Evolutionary conservation across 2,329 filamentous ascomycete genomes (phyloP).

Genomic region (Diaporthe vexans): DNA sequence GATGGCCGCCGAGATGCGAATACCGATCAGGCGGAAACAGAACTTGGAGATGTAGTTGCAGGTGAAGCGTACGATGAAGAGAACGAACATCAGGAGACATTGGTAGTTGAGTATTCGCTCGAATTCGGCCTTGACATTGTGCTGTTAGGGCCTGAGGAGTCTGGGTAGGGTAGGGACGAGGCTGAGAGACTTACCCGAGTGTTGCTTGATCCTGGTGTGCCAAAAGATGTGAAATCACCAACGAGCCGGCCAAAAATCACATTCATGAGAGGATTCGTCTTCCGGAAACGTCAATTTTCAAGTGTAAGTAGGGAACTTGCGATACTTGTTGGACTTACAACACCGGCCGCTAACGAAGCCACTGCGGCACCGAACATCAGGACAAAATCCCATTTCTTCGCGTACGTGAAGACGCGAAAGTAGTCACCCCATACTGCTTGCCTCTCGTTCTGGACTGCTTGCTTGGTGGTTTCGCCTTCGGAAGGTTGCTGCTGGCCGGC

Average conservation of each 20-base stretch:
- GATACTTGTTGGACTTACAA: constrained; percentile 43
- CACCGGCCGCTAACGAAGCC: constrained; percentile 66
- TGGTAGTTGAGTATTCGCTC: constrained; percentile 26
- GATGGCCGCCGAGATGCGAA: constrained; percentile 72
- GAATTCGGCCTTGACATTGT: constrained; percentile 3
- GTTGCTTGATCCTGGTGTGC: constrained; percentile 26
- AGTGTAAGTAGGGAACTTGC: background rate
- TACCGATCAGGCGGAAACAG: constrained; percentile 72
- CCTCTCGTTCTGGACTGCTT: constrained; percentile 22
- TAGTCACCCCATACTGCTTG: constrained; percentile 40
- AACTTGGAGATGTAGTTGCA: constrained; percentile 56
- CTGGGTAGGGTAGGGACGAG: background rate
- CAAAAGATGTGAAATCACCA: constrained; percentile 58
- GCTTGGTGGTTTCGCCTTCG: background rate
- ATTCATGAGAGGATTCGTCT: constrained; percentile 71
- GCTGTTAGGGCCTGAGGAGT: background rate
- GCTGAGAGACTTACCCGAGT: constrained; percentile 28
- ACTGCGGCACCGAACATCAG: constrained; percentile 61
- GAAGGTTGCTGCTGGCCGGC: background rate
- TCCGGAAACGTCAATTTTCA: background rate
- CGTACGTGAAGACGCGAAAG: constrained; percentile 63
- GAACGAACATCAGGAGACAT: constrained; percentile 34
- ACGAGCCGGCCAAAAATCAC: constrained; percentile 69
- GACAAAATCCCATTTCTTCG: constrained; percentile 64
- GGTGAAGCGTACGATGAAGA: constrained; percentile 32